Percentiles rank a stretch among this genome's conserved stretches.
Conservation (phyloP, 1,139 yeast species). For the Maudiozyma humilis region DNA sequence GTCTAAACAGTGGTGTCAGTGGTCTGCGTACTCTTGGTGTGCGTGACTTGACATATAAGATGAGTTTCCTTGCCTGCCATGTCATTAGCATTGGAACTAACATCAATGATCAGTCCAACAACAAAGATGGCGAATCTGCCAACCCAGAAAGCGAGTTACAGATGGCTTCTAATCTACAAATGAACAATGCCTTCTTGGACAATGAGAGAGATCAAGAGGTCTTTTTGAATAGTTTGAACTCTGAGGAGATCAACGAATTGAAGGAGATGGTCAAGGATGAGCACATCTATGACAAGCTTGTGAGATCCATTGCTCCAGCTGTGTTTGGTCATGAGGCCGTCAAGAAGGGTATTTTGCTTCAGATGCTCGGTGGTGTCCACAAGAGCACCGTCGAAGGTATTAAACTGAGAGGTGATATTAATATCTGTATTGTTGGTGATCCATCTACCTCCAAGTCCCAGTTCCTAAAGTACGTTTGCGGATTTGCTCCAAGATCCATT, state of each 20-base stretch:
- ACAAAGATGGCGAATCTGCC: constrained; percentile 7
- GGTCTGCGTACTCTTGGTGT: constrained; percentile 87
- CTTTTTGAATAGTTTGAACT: constrained; percentile 70
- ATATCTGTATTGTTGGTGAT: constrained; percentile 94
- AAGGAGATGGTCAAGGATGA: constrained; percentile 88
- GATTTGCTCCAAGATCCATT: constrained; percentile 88
- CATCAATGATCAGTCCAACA: constrained; percentile 13
- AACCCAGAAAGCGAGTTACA: constrained; percentile 26
- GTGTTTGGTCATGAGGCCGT: constrained; percentile 94
- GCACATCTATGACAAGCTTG: constrained; percentile 76
- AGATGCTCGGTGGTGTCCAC: constrained; percentile 92
- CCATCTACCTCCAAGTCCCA: constrained; percentile 98
- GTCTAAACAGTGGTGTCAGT: constrained; percentile 72
- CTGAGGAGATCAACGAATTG: constrained; percentile 75
- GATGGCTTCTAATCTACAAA: constrained; percentile 20
- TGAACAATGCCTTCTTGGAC: constrained; percentile 26
- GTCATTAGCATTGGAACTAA: constrained; percentile 40
- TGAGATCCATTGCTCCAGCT: constrained; percentile 89
- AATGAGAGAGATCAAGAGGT: constrained; percentile 62
- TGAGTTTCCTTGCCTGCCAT: constrained; percentile 89
- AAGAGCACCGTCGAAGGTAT: constrained; percentile 92
- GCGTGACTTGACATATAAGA: constrained; percentile 83
- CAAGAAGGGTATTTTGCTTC: constrained; percentile 84
- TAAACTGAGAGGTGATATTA: constrained; percentile 92
- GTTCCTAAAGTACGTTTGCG: constrained; percentile 85